phyloP scores from a whole-genome alignment of 2,329 filamentous ascomycete species.

The Aurifilum marmelostoma region DNA sequence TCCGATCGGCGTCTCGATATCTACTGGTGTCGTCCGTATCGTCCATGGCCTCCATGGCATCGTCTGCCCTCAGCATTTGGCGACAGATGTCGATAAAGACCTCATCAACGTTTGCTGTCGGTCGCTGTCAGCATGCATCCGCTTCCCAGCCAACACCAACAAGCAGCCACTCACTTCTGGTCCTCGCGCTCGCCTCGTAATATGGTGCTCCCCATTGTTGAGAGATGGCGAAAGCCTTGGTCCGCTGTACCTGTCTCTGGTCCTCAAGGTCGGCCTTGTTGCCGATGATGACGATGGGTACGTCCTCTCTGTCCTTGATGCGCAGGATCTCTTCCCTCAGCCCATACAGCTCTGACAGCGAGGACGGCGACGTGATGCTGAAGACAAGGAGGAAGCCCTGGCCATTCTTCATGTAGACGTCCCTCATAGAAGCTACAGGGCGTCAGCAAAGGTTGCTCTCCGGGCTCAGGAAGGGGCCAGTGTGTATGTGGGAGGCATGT shows the following conservation, averaged over 20 bases:
- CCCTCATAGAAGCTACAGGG: constrained; percentile 64
- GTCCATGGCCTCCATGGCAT: constrained; percentile 36
- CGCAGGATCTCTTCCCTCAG: constrained; percentile 88
- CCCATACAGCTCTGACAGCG: constrained; percentile 78
- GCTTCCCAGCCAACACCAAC: not conserved
- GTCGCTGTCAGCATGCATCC: constrained; percentile 32
- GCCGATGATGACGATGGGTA: constrained; percentile 87
- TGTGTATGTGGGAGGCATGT: constrained; percentile 31
- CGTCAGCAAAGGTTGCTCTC: constrained; percentile 32
- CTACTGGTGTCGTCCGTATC: constrained; percentile 15
- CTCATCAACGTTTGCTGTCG: constrained; percentile 81
- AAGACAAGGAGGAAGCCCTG: constrained; percentile 92
- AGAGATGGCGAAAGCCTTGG: constrained; percentile 81
- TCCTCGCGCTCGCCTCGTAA: constrained; percentile 85
- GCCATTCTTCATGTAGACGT: constrained; percentile 91
- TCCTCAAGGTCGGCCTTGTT: constrained; percentile 93
- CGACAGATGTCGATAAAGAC: constrained; percentile 84
- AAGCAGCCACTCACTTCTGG: constrained; percentile 58
- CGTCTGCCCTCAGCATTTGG: constrained; percentile 79
- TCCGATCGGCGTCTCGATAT: constrained; percentile 26
- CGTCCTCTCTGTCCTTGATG: constrained; percentile 84
- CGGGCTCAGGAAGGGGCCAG: not conserved
- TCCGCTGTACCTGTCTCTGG: constrained; percentile 75
- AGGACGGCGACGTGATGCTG: constrained; percentile 83
- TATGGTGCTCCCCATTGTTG: constrained; percentile 88